Evolutionary conservation across 257 asterid species (phyloP).

Genomic region (Henckelia pumila): DNA sequence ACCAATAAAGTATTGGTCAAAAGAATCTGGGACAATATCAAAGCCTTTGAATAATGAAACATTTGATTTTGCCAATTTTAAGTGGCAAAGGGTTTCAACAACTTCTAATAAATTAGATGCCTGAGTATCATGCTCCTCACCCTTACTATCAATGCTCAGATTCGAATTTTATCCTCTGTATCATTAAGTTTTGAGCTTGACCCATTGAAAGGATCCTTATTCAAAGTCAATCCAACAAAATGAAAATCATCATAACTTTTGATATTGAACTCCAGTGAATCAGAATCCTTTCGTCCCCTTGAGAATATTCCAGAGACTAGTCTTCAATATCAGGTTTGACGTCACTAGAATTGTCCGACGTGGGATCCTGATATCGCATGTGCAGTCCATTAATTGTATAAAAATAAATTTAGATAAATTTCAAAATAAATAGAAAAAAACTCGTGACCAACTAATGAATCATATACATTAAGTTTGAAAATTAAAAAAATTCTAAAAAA

Average conservation of each 20-base stretch:
- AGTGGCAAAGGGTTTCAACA: slow-evolving; percentile 48
- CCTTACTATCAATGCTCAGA: slow-evolving; percentile 35
- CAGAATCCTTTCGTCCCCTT: slow-evolving; percentile 57
- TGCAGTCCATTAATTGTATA: slow-evolving; percentile 11
- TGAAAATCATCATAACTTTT: slow-evolving; percentile 59
- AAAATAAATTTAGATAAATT: slow-evolving; percentile 20
- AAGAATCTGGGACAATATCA: slow-evolving; percentile 78
- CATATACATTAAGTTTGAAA: slow-evolving; percentile 12
- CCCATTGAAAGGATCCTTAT: slow-evolving; percentile 37
- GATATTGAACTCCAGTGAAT: slow-evolving; percentile 40
- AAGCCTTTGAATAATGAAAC: slow-evolving; percentile 68
- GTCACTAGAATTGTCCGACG: slow-evolving; percentile 44
- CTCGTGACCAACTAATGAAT: slow-evolving; percentile 6
- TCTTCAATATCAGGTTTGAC: slow-evolving; percentile 49
- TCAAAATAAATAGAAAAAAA: slow-evolving; percentile 12
- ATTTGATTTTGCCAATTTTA: slow-evolving; percentile 38
- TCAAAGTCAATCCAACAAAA: slow-evolving; percentile 36
- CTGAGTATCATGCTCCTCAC: slow-evolving; percentile 41
- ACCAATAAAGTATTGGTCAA: slow-evolving; percentile 73
- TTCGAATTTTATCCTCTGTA: slow-evolving; percentile 37
- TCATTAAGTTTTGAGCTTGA: slow-evolving; percentile 47
- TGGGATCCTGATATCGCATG: slow-evolving; percentile 48
- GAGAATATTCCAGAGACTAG: slow-evolving; percentile 89
- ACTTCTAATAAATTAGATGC: slow-evolving; percentile 42
- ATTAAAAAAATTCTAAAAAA: neutral